These are phyloP conservation scores for Xylariales sp. DNA, from an alignment of 2,329 filamentous ascomycete species.

Conservation along the genomic window DNA sequence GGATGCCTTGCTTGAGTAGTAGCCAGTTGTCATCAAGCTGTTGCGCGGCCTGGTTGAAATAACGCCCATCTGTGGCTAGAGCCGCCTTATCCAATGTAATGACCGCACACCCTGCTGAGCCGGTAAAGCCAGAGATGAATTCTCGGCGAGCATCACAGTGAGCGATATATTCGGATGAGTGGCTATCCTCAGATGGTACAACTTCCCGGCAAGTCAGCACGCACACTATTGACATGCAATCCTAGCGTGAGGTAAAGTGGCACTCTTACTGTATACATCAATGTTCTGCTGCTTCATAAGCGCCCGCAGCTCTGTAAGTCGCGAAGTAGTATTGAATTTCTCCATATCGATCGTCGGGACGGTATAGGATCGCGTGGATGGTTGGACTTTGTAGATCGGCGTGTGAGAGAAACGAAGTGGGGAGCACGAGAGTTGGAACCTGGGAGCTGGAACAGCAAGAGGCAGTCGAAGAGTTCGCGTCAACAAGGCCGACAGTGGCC, in stretches of 20 bases:
- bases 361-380: constrained; percentile 13
- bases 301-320: constrained; percentile 70
- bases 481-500: constrained; percentile 8
- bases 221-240: too few relatives aligned
- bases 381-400: not conserved
- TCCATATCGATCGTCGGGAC: constrained; percentile 54
- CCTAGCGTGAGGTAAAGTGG: constrained; percentile 14
- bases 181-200: constrained; percentile 93
- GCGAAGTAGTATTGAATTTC: constrained; percentile 71
- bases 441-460: not conserved
- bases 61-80: constrained; percentile 90
- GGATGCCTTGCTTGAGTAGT: constrained; percentile 85
- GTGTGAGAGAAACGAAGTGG: not conserved
- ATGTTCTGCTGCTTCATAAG: constrained; percentile 85
- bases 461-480: constrained; percentile 1
- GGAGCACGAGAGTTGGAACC: not conserved
- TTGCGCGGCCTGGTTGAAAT: constrained; percentile 93
- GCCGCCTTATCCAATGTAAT: constrained; percentile 83
- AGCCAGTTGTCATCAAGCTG: constrained; percentile 91
- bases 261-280: constrained; percentile 79
- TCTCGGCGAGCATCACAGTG: constrained; percentile 88
- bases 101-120: constrained; percentile 89
- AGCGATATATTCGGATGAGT: constrained; percentile 97
- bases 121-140: constrained; percentile 91
- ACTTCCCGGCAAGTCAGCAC: constrained; percentile 50